A percentile compares a stretch with the other conserved stretches of the same genome.
These are phyloP conservation scores for Angomonas deanei DNA, from an alignment of 208 protist species.

Conservation along the genomic window DNA sequence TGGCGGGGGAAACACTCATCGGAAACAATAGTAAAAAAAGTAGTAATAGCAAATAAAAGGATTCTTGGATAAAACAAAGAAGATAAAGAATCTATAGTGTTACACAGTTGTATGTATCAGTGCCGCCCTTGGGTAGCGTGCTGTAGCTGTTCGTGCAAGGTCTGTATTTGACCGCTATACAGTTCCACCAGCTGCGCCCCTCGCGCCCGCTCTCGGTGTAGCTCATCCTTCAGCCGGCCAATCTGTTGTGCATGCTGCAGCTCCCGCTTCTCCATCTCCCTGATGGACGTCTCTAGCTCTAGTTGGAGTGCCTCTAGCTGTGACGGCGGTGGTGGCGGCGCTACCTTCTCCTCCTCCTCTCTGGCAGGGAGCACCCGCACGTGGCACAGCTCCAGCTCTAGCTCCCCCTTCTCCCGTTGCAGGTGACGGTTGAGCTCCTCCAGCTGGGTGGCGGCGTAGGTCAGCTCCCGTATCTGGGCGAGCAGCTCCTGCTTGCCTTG, in stretches of 20 bases:
- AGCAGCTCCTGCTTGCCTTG: conserved; percentile 26
- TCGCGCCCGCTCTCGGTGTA: conserved; percentile 38
- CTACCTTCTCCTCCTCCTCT: conserved; percentile 19
- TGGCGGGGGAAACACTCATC: background rate
- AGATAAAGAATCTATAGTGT: background rate
- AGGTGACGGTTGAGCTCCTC: conserved; percentile 33
- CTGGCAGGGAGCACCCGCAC: background rate
- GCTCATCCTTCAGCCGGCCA: conserved; percentile 22
- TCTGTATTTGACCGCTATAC: conserved; percentile 54
- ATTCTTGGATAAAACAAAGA: background rate
- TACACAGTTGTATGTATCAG: background rate
- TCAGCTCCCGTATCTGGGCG: conserved; percentile 36
- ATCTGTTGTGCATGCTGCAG: conserved; percentile 22
- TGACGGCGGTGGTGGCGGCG: too few relatives aligned
- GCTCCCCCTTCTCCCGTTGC: conserved; percentile 21
- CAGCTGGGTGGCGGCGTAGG: conserved; percentile 29
- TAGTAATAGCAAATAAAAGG: conserved; percentile 13
- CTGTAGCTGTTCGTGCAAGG: conserved; percentile 49
- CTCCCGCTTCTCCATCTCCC: conserved; percentile 28
- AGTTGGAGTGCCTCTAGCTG: conserved; percentile 28
- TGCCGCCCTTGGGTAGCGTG: conserved; percentile 18
- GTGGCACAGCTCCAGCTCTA: conserved; percentile 1
- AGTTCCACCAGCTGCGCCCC: conserved; percentile 53
- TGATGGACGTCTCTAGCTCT: conserved; percentile 48
- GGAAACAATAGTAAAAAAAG: conserved; percentile 1